Conservation (phyloP, 495 filamentous ascomycete species). For the Neurospora intermedia region DNA sequence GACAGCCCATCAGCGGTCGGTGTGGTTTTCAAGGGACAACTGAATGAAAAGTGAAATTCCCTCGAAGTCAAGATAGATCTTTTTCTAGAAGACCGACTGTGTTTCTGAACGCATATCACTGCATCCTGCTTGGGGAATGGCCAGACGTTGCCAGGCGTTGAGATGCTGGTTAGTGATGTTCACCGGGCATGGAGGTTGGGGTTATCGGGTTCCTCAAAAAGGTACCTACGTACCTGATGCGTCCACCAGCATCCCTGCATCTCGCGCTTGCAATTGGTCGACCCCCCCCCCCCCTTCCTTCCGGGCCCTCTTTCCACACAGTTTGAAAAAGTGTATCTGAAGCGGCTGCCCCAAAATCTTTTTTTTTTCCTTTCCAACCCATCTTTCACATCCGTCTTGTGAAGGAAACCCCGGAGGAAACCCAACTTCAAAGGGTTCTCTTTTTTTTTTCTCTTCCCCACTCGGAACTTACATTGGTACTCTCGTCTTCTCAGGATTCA, state of each 20-base stretch:
- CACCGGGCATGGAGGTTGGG: not conserved
- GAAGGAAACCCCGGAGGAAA: slow-evolving; percentile 21
- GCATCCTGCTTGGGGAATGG: not conserved
- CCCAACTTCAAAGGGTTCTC: slow-evolving; percentile 14
- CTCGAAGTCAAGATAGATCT: not conserved
- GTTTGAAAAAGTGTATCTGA: slow-evolving; percentile 1
- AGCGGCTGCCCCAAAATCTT: slow-evolving; percentile 23
- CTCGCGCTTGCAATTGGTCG: not conserved
- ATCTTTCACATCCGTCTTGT: slow-evolving; percentile 26
- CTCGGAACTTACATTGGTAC: slow-evolving; percentile 11
- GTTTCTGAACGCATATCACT: not conserved
- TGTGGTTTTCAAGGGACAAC: not conserved
- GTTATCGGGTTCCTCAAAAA: not conserved
- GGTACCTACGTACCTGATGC: not conserved
- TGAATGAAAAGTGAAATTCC: not conserved
- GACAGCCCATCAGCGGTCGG: not conserved
- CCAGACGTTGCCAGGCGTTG: not conserved
- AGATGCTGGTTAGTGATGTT: not conserved
- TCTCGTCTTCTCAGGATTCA: slow-evolving; percentile 21
- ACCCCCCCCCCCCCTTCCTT: not conserved
- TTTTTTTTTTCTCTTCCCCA: slow-evolving; percentile 20
- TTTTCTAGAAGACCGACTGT: not conserved
- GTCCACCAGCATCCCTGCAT: not conserved
- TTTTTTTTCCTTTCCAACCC: slow-evolving; percentile 18
- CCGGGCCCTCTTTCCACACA: not conserved